These are phyloP conservation scores for Pichia exigua DNA, from an alignment of 805 yeast species.

Conservation along the genomic window DNA sequence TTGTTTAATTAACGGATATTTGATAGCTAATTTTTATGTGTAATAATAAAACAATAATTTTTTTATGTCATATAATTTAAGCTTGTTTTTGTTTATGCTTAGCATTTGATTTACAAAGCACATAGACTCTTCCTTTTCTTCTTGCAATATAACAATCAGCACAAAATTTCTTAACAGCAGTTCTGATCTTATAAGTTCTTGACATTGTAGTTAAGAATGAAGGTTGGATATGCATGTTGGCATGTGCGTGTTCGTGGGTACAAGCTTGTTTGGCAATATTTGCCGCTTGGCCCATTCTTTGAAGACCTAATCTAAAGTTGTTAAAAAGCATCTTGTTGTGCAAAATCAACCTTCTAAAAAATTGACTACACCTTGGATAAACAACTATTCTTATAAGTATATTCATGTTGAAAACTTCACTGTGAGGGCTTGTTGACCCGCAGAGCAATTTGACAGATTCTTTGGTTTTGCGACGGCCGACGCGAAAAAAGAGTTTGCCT, in stretches of 20 bases:
- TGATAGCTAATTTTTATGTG: neutral
- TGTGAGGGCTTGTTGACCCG: neutral
- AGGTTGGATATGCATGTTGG: slow-evolving; percentile 7
- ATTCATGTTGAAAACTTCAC: neutral
- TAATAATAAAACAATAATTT: no score
- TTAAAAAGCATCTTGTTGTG: slow-evolving; percentile 16
- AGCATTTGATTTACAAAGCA: slow-evolving; percentile 86
- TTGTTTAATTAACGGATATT: neutral
- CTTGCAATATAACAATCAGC: slow-evolving; percentile 86
- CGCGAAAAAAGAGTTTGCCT: neutral
- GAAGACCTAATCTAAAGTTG: slow-evolving; percentile 22
- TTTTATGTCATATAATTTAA: slow-evolving; percentile 20
- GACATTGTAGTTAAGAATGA: slow-evolving; percentile 15
- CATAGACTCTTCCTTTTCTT: slow-evolving; percentile 91
- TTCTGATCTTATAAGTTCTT: slow-evolving; percentile 84
- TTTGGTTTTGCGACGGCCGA: neutral
- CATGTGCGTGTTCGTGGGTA: slow-evolving; percentile 5
- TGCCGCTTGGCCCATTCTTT: slow-evolving; percentile 12
- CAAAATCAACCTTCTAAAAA: neutral
- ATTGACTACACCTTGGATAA: no score
- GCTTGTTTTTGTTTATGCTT: slow-evolving; percentile 94
- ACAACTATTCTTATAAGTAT: no score
- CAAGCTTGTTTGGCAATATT: slow-evolving; percentile 7
- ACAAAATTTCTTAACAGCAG: slow-evolving; percentile 91
- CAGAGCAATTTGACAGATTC: neutral